Conservation (phyloP, 148 eudicot species). For the Fallopia convolvulus region DNA sequence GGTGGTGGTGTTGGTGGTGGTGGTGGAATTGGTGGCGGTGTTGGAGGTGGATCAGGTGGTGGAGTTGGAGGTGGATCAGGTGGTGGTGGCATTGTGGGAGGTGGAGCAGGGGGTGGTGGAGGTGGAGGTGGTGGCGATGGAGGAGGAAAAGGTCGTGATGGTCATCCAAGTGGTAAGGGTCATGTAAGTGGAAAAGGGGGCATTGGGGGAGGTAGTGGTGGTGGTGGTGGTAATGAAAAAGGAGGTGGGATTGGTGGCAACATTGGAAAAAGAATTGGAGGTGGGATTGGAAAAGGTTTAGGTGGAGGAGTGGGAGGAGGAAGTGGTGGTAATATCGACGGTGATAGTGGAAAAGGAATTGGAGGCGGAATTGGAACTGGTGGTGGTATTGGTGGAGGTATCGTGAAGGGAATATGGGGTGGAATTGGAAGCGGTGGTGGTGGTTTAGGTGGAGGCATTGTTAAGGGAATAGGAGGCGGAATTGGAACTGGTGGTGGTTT, state of each 20-base stretch:
- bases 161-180: neutral
- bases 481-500: neutral
- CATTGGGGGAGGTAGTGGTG: neutral
- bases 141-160: no score
- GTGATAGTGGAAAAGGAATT: neutral
- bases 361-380: conserved; percentile 9
- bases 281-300: neutral
- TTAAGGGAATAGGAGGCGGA: neutral
- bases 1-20: neutral
- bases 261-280: neutral
- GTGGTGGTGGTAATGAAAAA: neutral
- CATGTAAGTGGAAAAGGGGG: neutral
- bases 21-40: neutral
- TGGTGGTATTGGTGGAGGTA: conserved; percentile 21
- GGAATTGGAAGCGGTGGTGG: neutral
- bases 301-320: neutral
- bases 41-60: neutral
- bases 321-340: neutral
- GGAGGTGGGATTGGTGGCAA: neutral
- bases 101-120: no score
- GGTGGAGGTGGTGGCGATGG: no score
- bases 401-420: neutral
- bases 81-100: neutral
- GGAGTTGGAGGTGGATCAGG: neutral
- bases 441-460: neutral